Percentiles rank a stretch among this genome's conserved stretches.
Evolutionary conservation across 2,329 filamentous ascomycete species (phyloP).

Genomic region (Pyrenophora teres): DNA sequence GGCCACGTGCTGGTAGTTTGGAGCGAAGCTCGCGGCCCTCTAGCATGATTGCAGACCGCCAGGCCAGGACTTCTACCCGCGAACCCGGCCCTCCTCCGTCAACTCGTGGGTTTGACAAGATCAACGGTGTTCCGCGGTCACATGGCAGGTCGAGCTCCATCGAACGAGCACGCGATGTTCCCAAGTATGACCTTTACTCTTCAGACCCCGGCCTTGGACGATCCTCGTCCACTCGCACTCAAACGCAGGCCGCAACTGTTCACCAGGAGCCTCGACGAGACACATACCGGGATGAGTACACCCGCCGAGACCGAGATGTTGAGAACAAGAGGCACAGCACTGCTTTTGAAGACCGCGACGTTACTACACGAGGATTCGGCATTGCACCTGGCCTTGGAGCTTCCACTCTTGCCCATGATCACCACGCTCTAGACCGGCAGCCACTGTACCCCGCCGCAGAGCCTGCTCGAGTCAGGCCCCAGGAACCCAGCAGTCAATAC

Average conservation of each 20-base stretch:
- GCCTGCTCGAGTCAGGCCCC: slow-evolving; percentile 17
- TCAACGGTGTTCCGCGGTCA: slow-evolving; percentile 50
- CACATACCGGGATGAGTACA: slow-evolving; percentile 51
- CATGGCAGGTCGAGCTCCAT: slow-evolving; percentile 39
- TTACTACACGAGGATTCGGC: slow-evolving; percentile 55
- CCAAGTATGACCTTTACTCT: slow-evolving; percentile 46
- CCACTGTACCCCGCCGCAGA: slow-evolving; percentile 32
- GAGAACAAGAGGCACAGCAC: slow-evolving; percentile 45
- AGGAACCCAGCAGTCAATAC: slow-evolving; percentile 25
- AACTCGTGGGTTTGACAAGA: slow-evolving; percentile 72
- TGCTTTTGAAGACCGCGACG: slow-evolving; percentile 49
- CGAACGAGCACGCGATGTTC: slow-evolving; percentile 38
- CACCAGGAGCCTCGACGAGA: slow-evolving; percentile 55
- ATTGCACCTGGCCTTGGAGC: slow-evolving; percentile 38
- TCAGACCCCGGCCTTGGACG: slow-evolving; percentile 39
- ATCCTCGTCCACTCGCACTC: slow-evolving; percentile 49
- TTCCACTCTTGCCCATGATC: slow-evolving; percentile 35
- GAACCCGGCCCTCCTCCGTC: slow-evolving; percentile 65
- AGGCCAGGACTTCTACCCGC: slow-evolving; percentile 42
- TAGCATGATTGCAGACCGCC: slow-evolving; percentile 51
- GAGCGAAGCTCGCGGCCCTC: slow-evolving; percentile 53
- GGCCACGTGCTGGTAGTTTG: slow-evolving; percentile 51
- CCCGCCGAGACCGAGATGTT: slow-evolving; percentile 50
- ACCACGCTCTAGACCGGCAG: slow-evolving; percentile 47
- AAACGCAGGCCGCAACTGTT: slow-evolving; percentile 48